Percentiles rank a stretch among this genome's conserved stretches.
These are phyloP conservation scores for Tetrapisispora pingtungensis DNA, from an alignment of 805 yeast genomes.

Conservation along the genomic window DNA sequence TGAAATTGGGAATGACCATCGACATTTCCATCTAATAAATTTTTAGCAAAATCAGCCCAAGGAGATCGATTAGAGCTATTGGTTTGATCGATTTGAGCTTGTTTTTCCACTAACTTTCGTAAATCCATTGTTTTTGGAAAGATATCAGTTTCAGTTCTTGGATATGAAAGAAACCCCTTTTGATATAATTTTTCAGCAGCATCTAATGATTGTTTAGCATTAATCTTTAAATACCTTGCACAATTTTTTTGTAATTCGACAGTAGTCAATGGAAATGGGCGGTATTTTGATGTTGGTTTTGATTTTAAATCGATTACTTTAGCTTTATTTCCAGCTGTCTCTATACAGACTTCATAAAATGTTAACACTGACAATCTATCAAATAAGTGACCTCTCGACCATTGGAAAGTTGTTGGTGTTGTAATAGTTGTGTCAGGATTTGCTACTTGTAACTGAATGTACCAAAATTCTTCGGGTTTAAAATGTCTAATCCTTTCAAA, in stretches of 20 bases:
- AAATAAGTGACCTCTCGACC: slow-evolving; percentile 66
- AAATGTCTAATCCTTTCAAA: slow-evolving; percentile 66
- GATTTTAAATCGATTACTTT: slow-evolving; percentile 40
- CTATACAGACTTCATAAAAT: slow-evolving; percentile 59
- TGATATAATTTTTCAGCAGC: slow-evolving; percentile 81
- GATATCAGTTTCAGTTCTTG: slow-evolving; percentile 92
- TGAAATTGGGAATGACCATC: slow-evolving; percentile 30
- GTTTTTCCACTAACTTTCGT: slow-evolving; percentile 48
- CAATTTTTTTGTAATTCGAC: slow-evolving; percentile 88
- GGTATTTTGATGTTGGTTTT: slow-evolving; percentile 62
- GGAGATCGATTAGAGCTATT: slow-evolving; percentile 50
- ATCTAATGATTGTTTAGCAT: slow-evolving; percentile 69
- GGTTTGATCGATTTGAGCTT: slow-evolving; percentile 28
- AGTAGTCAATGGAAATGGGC: slow-evolving; percentile 88
- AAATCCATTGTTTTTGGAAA: slow-evolving; percentile 76
- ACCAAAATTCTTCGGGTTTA: slow-evolving; percentile 75
- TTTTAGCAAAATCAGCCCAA: slow-evolving; percentile 68
- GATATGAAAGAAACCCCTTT: slow-evolving; percentile 81
- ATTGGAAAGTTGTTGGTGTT: slow-evolving; percentile 39
- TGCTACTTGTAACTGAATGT: slow-evolving; percentile 42
- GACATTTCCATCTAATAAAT: slow-evolving; percentile 27
- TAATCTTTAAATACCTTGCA: slow-evolving; percentile 57
- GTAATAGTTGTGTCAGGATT: slow-evolving; percentile 29
- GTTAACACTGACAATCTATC: slow-evolving; percentile 58
- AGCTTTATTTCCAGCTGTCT: slow-evolving; percentile 36